A percentile compares a stretch with the other conserved stretches of the same genome.
Evolutionary conservation across 2,329 filamentous ascomycete species (phyloP).

Genomic region (Sporothrix inflata): DNA sequence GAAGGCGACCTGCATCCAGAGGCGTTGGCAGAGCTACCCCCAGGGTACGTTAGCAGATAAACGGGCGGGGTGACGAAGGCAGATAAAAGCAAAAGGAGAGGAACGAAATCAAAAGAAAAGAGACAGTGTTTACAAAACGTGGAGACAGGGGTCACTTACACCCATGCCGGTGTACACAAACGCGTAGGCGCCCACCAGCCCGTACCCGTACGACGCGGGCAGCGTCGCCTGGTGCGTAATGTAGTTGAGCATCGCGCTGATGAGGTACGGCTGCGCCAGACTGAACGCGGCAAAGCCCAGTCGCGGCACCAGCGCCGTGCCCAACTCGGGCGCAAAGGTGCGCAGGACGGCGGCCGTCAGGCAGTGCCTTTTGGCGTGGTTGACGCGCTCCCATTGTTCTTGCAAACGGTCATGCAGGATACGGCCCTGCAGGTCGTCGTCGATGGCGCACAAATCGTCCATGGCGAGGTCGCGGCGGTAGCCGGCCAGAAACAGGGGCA

Average conservation of each 20-base stretch:
- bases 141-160: constrained; percentile 8
- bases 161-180: constrained; percentile 29
- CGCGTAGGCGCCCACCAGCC: constrained; percentile 29
- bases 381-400: constrained; percentile 20
- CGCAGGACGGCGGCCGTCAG: constrained; percentile 15
- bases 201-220: constrained; percentile 29
- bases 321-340: constrained; percentile 26
- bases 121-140: too few relatives aligned
- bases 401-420: constrained; percentile 19
- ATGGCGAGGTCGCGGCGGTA: constrained; percentile 36
- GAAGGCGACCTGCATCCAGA: constrained; percentile 30
- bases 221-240: neutral
- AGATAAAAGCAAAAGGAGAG: neutral
- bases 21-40: constrained; percentile 23
- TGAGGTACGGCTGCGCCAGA: constrained; percentile 29
- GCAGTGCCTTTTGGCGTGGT: constrained; percentile 25
- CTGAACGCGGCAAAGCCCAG: constrained; percentile 25
- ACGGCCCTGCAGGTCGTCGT: constrained; percentile 25
- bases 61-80: neutral
- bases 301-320: constrained; percentile 27
- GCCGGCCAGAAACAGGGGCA: neutral
- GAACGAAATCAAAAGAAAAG: neutral
- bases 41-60: neutral
- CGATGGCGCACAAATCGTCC: constrained; percentile 28
- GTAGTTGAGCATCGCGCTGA: constrained; percentile 27